phyloP scores from a whole-genome alignment of 2,329 filamentous ascomycete genomes.

The Cadophora sp. region DNA sequence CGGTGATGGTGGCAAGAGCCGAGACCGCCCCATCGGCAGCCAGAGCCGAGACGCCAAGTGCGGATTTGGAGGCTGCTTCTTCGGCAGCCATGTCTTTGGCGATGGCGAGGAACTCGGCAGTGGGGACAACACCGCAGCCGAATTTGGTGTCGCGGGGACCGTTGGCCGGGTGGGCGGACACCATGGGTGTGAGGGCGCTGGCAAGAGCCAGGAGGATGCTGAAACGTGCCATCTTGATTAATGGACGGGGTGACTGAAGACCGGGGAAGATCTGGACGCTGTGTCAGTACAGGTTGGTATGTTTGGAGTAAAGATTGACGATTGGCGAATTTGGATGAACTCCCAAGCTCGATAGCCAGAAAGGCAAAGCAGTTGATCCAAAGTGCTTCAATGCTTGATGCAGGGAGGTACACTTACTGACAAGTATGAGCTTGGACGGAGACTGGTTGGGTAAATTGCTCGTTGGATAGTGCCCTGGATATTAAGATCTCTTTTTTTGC shows the following conservation, averaged over 20 bases:
- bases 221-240: conserved; percentile 26
- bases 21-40: conserved; percentile 18
- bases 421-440: not conserved
- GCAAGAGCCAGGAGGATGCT: conserved; percentile 25
- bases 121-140: conserved; percentile 33
- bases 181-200: conserved; percentile 25
- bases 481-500: not conserved
- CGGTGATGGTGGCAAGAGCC: conserved; percentile 31
- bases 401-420: not conserved
- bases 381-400: not conserved
- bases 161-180: conserved; percentile 29
- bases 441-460: conserved; percentile 14
- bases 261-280: not conserved
- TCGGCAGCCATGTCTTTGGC: conserved; percentile 28
- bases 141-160: conserved; percentile 22
- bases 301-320: not conserved
- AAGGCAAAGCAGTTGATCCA: conserved; percentile 5
- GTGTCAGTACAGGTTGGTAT: not conserved
- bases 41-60: not conserved
- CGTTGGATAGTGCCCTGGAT: conserved; percentile 5
- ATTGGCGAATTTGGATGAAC: conserved; percentile 12
- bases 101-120: conserved; percentile 31
- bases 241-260: not conserved
- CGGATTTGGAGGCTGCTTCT: conserved; percentile 15
- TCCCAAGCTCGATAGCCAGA: not conserved